These are phyloP conservation scores for Cytospora piceicola DNA, from an alignment of 2,329 filamentous ascomycete species.

Conservation along the genomic window DNA sequence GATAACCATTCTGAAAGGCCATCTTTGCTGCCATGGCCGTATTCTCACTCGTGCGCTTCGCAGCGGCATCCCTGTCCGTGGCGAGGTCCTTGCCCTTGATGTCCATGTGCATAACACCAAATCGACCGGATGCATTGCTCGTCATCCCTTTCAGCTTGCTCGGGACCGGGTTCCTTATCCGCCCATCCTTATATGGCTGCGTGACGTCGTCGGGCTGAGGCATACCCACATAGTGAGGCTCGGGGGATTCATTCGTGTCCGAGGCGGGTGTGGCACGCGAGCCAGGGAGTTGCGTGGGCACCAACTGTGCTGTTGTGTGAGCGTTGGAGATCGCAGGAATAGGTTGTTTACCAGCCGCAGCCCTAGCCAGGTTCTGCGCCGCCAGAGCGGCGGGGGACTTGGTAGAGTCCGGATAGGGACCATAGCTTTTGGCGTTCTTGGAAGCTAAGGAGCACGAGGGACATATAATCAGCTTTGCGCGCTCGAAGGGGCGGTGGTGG, in stretches of 20 bases:
- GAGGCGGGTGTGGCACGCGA: constrained; percentile 6
- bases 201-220: constrained; percentile 33
- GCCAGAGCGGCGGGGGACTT: constrained; percentile 19
- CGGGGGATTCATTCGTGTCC: constrained; percentile 12
- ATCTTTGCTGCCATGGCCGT: constrained; percentile 62
- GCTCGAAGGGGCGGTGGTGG: constrained; percentile 1
- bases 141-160: constrained; percentile 65
- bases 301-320: constrained; percentile 24
- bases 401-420: constrained; percentile 12
- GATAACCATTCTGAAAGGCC: constrained; percentile 58
- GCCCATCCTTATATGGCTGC: constrained; percentile 48
- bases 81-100: constrained; percentile 49
- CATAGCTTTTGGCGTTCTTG: constrained; percentile 24
- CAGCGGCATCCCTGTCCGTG: constrained; percentile 55
- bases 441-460: constrained; percentile 17
- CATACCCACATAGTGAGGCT: constrained; percentile 27
- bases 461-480: constrained; percentile 21
- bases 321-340: constrained; percentile 18
- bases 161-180: constrained; percentile 61
- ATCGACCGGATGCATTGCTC: constrained; percentile 61
- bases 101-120: constrained; percentile 66
- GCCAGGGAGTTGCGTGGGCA: constrained; percentile 17
- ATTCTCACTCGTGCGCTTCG: constrained; percentile 64
- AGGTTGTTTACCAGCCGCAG: constrained; percentile 16
- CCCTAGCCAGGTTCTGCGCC: constrained; percentile 17